A percentile compares a stretch with the other conserved stretches of the same genome.
Evolutionary conservation across 352 stramenopile genomes (phyloP).

Genomic region (Phytopythium aichiense): DNA sequence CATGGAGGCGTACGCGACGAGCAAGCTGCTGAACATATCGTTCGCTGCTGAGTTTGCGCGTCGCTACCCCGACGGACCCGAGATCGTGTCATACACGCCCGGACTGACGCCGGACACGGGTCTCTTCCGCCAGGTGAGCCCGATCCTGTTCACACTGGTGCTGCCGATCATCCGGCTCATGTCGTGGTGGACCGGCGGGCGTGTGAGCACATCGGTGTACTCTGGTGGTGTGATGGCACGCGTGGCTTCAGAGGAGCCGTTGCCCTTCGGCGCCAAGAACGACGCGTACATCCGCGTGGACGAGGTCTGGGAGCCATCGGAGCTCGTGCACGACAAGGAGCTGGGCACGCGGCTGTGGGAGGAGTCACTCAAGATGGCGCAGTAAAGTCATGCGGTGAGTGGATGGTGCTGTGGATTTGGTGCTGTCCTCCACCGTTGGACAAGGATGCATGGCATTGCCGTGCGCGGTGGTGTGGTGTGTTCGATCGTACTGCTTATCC

Average conservation of each 20-base stretch:
- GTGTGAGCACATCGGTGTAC: constrained; percentile 26
- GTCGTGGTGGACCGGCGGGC: constrained; percentile 18
- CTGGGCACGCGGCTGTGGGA: constrained; percentile 29
- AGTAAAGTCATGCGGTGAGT: background rate
- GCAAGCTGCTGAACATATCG: constrained; percentile 42
- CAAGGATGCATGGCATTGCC: no score
- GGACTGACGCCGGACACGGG: constrained; percentile 39
- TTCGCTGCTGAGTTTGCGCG: constrained; percentile 39
- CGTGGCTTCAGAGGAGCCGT: constrained; percentile 23
- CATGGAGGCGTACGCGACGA: constrained; percentile 28
- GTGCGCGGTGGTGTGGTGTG: no score
- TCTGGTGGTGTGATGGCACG: constrained; percentile 32
- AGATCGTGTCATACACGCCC: constrained; percentile 30
- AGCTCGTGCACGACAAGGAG: constrained; percentile 25
- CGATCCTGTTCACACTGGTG: constrained; percentile 27
- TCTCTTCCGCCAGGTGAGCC: constrained; percentile 28
- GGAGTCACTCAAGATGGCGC: constrained; percentile 17
- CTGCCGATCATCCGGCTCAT: constrained; percentile 23
- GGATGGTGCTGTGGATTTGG: no score
- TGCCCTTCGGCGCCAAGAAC: constrained; percentile 26
- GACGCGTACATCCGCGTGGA: constrained; percentile 34
- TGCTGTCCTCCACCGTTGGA: no score
- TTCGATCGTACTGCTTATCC: no score
- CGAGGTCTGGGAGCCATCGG: constrained; percentile 27
- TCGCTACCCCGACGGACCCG: constrained; percentile 10